phyloP scores from a whole-genome alignment of 495 filamentous ascomycete species.

The Gamarada debralockiae region DNA sequence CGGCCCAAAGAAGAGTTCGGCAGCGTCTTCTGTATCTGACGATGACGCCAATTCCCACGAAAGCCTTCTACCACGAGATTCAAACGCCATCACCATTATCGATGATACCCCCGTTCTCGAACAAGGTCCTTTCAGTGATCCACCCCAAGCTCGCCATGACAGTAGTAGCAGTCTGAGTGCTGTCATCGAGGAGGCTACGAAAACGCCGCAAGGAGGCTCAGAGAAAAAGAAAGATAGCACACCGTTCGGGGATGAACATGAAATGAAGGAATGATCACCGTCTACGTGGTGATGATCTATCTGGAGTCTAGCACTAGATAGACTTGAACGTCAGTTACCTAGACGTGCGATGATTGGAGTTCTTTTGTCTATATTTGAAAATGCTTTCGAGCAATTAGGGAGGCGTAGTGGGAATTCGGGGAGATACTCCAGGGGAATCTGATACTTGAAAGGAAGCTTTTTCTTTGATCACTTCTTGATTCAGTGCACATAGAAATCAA shows the following conservation, averaged over 20 bases:
- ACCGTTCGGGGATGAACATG: conserved; percentile 55
- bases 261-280: conserved; percentile 25
- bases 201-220: conserved; percentile 26
- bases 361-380: neutral
- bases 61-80: conserved; percentile 21
- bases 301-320: neutral
- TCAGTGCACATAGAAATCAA: too few species aligned
- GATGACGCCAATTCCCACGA: conserved; percentile 29
- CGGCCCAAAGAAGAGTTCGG: conserved; percentile 37
- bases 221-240: conserved; percentile 34
- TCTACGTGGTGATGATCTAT: neutral
- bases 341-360: neutral
- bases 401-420: neutral
- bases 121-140: conserved; percentile 59
- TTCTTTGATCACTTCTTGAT: too few species aligned
- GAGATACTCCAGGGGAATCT: too few species aligned
- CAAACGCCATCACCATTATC: conserved; percentile 40
- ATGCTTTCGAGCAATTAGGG: neutral
- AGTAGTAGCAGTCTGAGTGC: conserved; percentile 46
- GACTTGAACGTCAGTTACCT: neutral
- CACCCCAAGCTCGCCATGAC: conserved; percentile 28
- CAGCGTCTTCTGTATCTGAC: conserved; percentile 27
- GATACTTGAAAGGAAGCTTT: neutral
- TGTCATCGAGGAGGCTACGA: conserved; percentile 47
- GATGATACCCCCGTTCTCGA: conserved; percentile 44